Conservation (phyloP, 2,329 filamentous ascomycete species). For the Trichoderma arundinaceum region DNA sequence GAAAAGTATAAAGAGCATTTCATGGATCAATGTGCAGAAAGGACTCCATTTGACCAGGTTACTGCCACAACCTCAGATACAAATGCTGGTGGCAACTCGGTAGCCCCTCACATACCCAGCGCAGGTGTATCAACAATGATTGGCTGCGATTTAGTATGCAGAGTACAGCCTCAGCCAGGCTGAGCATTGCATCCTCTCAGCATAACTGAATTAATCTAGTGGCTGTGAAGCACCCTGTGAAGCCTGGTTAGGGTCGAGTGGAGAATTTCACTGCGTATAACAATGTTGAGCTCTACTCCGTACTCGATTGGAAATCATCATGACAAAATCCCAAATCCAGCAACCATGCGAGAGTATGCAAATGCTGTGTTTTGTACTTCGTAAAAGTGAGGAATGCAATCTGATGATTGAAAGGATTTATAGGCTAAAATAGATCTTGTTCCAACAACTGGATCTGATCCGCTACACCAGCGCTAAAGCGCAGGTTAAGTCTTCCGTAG, state of each 20-base stretch:
- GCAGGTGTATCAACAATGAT: not conserved
- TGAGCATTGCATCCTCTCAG: not conserved
- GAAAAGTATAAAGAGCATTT: too few species aligned
- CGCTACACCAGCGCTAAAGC: slow-evolving; percentile 29
- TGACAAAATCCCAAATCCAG: too few species aligned
- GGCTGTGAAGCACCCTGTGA: not conserved
- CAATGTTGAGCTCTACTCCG: too few species aligned
- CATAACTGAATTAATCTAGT: not conserved
- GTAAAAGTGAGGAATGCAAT: too few species aligned
- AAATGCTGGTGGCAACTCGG: too few species aligned
- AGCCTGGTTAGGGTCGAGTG: not conserved
- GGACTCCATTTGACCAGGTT: too few species aligned
- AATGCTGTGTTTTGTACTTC: too few species aligned
- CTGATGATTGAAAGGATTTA: not conserved
- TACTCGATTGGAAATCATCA: too few species aligned
- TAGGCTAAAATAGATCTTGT: not conserved
- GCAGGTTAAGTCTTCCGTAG: slow-evolving; percentile 34
- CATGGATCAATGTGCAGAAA: too few species aligned
- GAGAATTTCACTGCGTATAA: too few species aligned
- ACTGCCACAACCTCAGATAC: too few species aligned
- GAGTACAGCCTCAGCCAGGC: not conserved
- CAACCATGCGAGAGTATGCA: too few species aligned
- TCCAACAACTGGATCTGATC: slow-evolving; percentile 26
- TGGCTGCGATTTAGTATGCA: not conserved
- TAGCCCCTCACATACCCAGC: not conserved